Evolutionary conservation across 441 rosid species (phyloP).

Genomic region (Gossypium schwendimanii): DNA sequence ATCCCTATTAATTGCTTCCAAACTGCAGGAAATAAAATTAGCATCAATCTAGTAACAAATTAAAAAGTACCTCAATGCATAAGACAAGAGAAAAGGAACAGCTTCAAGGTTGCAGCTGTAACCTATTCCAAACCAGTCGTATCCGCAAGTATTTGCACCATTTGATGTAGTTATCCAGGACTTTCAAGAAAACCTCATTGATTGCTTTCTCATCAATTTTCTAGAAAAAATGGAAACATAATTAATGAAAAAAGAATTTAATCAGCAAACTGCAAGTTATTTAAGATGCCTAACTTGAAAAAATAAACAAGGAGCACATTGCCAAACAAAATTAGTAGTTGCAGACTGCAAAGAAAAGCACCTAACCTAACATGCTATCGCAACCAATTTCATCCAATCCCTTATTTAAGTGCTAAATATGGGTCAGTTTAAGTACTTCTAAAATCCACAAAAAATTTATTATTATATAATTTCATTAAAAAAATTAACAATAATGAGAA

Average conservation of each 20-base stretch:
- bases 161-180: constrained; percentile 86
- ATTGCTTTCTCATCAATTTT: constrained; percentile 95
- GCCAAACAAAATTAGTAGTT: neutral
- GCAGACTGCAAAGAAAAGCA: neutral
- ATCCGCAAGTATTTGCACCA: constrained; percentile 93
- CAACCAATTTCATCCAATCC: neutral
- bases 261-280: constrained; percentile 1
- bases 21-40: constrained; percentile 36
- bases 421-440: neutral
- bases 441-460: neutral
- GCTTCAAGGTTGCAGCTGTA: constrained; percentile 18
- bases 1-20: constrained; percentile 84
- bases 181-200: constrained; percentile 89
- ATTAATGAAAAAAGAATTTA: neutral
- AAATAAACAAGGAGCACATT: constrained; percentile 1
- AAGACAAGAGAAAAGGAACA: constrained; percentile 6
- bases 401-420: neutral
- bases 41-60: constrained; percentile 15
- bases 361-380: neutral
- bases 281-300: constrained; percentile 6
- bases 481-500: neutral
- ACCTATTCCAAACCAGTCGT: constrained; percentile 89
- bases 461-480: constrained; percentile 1
- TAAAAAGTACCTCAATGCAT: neutral
- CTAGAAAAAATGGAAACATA: constrained; percentile 27